A percentile compares a stretch with the other conserved stretches of the same genome.
phyloP scores from a whole-genome alignment of 345 rosid species.

The Bruguiera parviflora region DNA sequence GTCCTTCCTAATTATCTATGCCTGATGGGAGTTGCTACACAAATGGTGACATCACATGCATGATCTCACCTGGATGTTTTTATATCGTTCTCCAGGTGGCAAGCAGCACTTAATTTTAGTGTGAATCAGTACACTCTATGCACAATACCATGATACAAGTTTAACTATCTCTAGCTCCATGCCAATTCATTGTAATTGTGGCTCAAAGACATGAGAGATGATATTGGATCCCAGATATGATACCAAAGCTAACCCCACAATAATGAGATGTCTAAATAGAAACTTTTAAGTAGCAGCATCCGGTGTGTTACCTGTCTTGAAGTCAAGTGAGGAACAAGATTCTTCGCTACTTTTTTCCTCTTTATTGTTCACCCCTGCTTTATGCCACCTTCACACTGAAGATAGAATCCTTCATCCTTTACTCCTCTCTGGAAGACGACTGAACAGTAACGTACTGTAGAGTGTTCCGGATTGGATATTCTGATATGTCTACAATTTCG shows the following conservation, averaged over 20 bases:
- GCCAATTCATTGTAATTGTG: background rate
- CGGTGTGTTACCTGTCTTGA: slow-evolving; percentile 16
- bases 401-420: background rate
- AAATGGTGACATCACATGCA: background rate
- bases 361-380: slow-evolving; percentile 12
- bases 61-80: background rate
- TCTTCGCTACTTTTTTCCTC: slow-evolving; percentile 17
- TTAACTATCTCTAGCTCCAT: background rate
- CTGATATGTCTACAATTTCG: background rate
- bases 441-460: background rate
- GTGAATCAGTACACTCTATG: slow-evolving; percentile 4
- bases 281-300: slow-evolving; percentile 7
- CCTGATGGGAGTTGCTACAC: slow-evolving; percentile 1
- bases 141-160: background rate
- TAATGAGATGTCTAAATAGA: background rate
- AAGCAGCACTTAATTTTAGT: background rate
- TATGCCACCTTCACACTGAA: slow-evolving; percentile 18
- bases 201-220: background rate
- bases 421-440: too few relatives aligned
- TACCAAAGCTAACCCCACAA: background rate
- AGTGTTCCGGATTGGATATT: slow-evolving; percentile 4
- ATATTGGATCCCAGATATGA: background rate
- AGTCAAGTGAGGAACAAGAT: slow-evolving; percentile 27
- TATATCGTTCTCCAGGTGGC: slow-evolving; percentile 10
- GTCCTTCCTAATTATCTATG: slow-evolving; percentile 3